phyloP scores from a whole-genome alignment of 768 basidiomycete species.

The Lactarius sanguifluus region DNA sequence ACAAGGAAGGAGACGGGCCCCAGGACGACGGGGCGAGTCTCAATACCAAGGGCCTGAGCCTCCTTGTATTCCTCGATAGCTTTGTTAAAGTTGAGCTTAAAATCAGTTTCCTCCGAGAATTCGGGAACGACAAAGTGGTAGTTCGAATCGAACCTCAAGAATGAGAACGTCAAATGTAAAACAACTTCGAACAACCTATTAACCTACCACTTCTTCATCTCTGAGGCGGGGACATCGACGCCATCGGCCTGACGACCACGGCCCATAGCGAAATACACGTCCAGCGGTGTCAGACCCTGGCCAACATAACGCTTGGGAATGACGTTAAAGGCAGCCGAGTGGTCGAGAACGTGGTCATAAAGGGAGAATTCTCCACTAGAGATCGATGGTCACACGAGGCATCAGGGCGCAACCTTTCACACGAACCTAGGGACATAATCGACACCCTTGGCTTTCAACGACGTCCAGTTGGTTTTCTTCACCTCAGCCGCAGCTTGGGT shows the following conservation, averaged over 20 bases:
- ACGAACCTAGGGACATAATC: slow-evolving; percentile 88
- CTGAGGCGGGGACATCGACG: slow-evolving; percentile 94
- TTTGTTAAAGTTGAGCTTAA: slow-evolving; percentile 97
- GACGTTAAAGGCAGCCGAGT: slow-evolving; percentile 93
- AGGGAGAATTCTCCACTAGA: slow-evolving; percentile 95
- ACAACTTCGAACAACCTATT: slow-evolving; percentile 7
- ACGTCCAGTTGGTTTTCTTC: slow-evolving; percentile 85
- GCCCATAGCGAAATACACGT: slow-evolving; percentile 98
- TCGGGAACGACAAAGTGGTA: slow-evolving; percentile 99
- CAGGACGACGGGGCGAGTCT: slow-evolving; percentile 92
- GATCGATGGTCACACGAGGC: slow-evolving; percentile 25
- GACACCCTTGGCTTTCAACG: slow-evolving; percentile 80
- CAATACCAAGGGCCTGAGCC: slow-evolving; percentile 85
- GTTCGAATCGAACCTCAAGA: slow-evolving; percentile 90
- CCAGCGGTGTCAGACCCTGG: slow-evolving; percentile 82
- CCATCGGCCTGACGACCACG: slow-evolving; percentile 94
- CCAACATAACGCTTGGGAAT: slow-evolving; percentile 93
- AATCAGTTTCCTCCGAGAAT: slow-evolving; percentile 84
- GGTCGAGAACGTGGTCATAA: slow-evolving; percentile 98
- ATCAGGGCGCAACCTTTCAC: slow-evolving; percentile 27
- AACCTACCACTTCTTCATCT: slow-evolving; percentile 99
- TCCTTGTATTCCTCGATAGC: slow-evolving; percentile 91
- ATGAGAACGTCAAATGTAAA: slow-evolving; percentile 8
- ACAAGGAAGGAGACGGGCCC: slow-evolving; percentile 95
- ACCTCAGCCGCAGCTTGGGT: slow-evolving; percentile 84